Evolutionary conservation across 2,329 filamentous ascomycete genomes (phyloP).

Genomic region (Pseudogymnoascus pannorum): DNA sequence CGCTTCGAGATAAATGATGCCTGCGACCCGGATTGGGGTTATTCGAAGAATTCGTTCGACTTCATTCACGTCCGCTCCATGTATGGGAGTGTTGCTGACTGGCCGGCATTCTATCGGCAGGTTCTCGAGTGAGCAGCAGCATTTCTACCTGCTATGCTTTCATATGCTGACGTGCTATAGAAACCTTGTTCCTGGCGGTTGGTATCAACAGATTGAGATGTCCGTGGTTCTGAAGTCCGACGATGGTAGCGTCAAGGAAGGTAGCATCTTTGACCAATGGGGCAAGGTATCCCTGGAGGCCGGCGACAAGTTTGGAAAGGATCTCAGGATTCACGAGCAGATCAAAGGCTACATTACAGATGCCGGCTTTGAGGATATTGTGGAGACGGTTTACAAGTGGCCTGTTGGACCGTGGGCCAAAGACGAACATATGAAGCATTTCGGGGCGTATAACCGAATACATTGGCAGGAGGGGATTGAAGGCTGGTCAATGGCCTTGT

Average conservation of each 20-base stretch:
- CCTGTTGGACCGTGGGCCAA: constrained; percentile 30
- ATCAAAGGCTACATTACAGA: constrained; percentile 21
- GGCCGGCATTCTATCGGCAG: constrained; percentile 45
- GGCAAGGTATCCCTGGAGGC: constrained; percentile 35
- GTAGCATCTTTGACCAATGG: constrained; percentile 36
- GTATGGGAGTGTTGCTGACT: constrained; percentile 50
- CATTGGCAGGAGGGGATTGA: constrained; percentile 23
- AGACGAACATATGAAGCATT: constrained; percentile 26
- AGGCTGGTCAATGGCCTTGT: constrained; percentile 20
- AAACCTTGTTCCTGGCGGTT: constrained; percentile 33
- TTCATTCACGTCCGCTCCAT: constrained; percentile 53
- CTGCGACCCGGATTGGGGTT: constrained; percentile 34
- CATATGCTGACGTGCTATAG: constrained; percentile 25
- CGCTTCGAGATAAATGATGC: constrained; percentile 60
- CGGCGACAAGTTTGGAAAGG: constrained; percentile 31
- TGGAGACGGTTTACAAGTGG: constrained; percentile 22
- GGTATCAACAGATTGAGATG: constrained; percentile 27
- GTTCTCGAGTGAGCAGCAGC: constrained; percentile 36
- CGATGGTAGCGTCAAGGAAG: constrained; percentile 36
- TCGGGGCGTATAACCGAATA: constrained; percentile 21
- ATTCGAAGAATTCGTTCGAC: constrained; percentile 44
- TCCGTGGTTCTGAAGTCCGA: constrained; percentile 32
- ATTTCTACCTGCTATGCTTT: constrained; percentile 7
- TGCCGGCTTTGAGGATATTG: constrained; percentile 28
- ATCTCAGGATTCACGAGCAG: constrained; percentile 25